These are phyloP conservation scores for Rutidosis leptorrhynchoides DNA, from an alignment of 129 eudicot species.

Conservation along the genomic window DNA sequence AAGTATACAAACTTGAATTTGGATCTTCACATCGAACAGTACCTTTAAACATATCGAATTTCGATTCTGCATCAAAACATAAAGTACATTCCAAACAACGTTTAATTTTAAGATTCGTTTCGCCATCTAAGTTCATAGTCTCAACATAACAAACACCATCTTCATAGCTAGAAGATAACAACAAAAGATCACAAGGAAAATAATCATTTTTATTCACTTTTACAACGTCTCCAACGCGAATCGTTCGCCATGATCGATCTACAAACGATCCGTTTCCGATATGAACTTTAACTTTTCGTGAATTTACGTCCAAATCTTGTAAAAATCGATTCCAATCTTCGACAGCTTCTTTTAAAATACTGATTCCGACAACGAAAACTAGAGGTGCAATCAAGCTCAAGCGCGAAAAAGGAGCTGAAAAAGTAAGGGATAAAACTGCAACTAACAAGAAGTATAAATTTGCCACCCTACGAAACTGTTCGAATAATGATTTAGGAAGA, in stretches of 20 bases:
- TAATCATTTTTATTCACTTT: conserved; percentile 47
- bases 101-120: conserved; percentile 54
- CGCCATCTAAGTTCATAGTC: conserved; percentile 57
- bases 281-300: conserved; percentile 52
- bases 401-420: conserved; percentile 45
- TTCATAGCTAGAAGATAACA: conserved; percentile 52
- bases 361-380: conserved; percentile 49
- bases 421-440: conserved; percentile 46
- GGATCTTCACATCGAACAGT: conserved; percentile 53
- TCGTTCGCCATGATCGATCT: conserved; percentile 37
- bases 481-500: conserved; percentile 49
- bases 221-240: conserved; percentile 52
- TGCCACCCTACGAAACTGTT: conserved; percentile 58
- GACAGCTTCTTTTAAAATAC: conserved; percentile 46
- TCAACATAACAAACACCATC: conserved; percentile 59
- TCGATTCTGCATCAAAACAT: conserved; percentile 30
- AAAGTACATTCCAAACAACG: conserved; percentile 50
- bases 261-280: conserved; percentile 38
- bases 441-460: conserved; percentile 50
- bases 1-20: conserved; percentile 49
- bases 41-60: conserved; percentile 33
- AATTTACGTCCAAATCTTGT: conserved; percentile 48
- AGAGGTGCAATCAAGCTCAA: conserved; percentile 49
- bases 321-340: conserved; percentile 56
- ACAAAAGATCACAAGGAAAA: conserved; percentile 45